Evolutionary conservation across 495 filamentous ascomycete genomes (phyloP), one percentile per base, ranked within the genome.

Genomic region (Viridothelium virens): DNA sequence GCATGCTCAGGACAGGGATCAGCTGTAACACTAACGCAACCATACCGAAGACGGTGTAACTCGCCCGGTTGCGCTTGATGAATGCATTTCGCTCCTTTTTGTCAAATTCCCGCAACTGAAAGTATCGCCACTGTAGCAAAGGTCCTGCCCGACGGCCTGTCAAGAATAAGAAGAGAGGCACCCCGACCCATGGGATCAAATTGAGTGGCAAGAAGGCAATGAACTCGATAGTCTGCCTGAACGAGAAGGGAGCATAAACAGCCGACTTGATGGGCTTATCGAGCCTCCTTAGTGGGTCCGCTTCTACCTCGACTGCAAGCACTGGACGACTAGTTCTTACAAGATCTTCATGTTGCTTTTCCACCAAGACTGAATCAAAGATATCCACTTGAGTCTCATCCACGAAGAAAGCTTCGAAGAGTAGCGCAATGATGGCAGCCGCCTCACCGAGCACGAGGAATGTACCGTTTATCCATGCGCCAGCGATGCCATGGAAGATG

Each of bases 331-430:
- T 82, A 5, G 76, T 78, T 7, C 76, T 74, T 64, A 89, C 79
- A 36, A 89, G 78, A 64, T 85, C 79, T 44, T 81, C 79, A 56
- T 82, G 79, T 11, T 84, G 85, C 69, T 87, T 81, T 41, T 84
- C 79, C 34, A 87, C 79, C 41, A 88, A 72, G 1, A 87, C 82
- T 2, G 86, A 80, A 67, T 88, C 86, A 65, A 88, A 89, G 56
- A 87, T 82, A 73, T 89, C 86, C 36, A 89, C 85, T 63, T 87
- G 79, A 1, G 86, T 86, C 69, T 88, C 83, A 68, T 89, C 86
- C 31, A 87, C 86, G 61, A 89, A 83, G 68, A 89, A 86, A 1
- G 84, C 84, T 73, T 89, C 86, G 67, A 88, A 89, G 6, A 89
- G 78, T 1, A 82, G 72, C 0, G 85, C 81, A 9, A 84, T 80